Percentiles rank a stretch among this genome's conserved stretches.
phyloP scores from a whole-genome alignment of 305 asterid species.

The Petunia hybrid region DNA sequence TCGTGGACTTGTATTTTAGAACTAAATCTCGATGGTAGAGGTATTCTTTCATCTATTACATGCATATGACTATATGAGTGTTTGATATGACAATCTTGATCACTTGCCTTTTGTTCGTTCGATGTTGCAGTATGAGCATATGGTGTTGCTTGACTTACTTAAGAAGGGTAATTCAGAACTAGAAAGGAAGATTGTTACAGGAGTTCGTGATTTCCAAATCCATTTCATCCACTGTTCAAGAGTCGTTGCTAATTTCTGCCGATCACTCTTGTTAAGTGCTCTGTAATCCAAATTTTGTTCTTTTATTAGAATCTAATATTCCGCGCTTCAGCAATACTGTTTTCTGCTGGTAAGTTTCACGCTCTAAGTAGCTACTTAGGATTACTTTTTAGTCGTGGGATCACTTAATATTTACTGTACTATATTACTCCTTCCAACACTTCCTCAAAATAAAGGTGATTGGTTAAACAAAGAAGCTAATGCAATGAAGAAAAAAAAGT shows the following conservation, averaged over 20 bases:
- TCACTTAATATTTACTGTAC: background rate
- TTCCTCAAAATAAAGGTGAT: too few relatives aligned
- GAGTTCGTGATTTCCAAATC: constrained; percentile 72
- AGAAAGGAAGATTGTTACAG: constrained; percentile 74
- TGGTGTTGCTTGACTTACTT: constrained; percentile 64
- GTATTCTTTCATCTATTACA: background rate
- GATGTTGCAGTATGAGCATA: constrained; percentile 71
- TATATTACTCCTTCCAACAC: too few relatives aligned
- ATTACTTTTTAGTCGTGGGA: background rate
- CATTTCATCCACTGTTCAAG: constrained; percentile 76
- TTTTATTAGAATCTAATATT: background rate
- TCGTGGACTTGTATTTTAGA: background rate
- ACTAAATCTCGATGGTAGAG: background rate
- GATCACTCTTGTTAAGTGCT: background rate
- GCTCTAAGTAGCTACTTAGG: background rate
- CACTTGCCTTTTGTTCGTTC: constrained; percentile 28
- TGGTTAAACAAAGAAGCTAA: background rate
- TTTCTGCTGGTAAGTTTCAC: background rate
- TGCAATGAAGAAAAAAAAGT: background rate
- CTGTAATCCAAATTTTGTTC: background rate
- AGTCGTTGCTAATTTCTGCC: constrained; percentile 58
- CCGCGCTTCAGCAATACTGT: background rate
- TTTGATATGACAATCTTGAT: constrained; percentile 1
- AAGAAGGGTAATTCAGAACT: constrained; percentile 88
- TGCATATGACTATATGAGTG: background rate